Evolutionary conservation across 495 filamentous ascomycete genomes (phyloP), one percentile per base, ranked within the genome.

Genomic region (Penicillium ochrochloron): DNA sequence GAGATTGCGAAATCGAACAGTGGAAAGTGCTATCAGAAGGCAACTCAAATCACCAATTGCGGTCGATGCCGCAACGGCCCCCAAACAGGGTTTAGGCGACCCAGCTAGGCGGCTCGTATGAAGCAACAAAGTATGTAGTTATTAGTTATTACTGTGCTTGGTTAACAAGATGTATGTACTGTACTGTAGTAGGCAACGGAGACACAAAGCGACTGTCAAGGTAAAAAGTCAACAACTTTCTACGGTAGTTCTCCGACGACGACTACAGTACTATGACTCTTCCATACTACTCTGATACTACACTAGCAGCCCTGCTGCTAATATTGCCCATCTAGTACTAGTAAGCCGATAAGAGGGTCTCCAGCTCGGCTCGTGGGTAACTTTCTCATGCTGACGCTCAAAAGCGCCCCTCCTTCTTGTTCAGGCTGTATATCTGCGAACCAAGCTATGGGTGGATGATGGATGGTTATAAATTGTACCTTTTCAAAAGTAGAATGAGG

Each of bases 101-200:
- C 63, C 63, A 58, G 37, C 34, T 42, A 53, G 34, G 34, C 57
- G 63, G 63, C 63, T 48, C 41, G 55, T 58, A 58, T 17, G 33
- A 33, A 21, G 37, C 3, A 27, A 21, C 9, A 8, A 25, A 2
- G 25, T 5, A n/a, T n/a, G n/a, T n/a, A n/a, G n/a, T n/a, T n/a
- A n/a, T n/a, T n/a, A 23, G 42, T 46, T 10, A 23, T 4, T 27
- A 4, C 25, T 27, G 25, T 27, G 0, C 19, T 46, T 6, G 42
- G 21, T 46, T 23, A 46, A 21, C 9, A 19, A 46, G 42, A 48
- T 23, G 2, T 17, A 42, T 48, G 1, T 11, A 23, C 11, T 48
- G 19, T 8, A 48, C 11, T 48, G 19, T 8, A 48, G 21, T 25
- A 11, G 14, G 7, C 19, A 25, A 5, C 37, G 14, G 17, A 17